Evolutionary conservation across 305 asterid genomes (phyloP).

Genomic region (Fraxinus nigra): DNA sequence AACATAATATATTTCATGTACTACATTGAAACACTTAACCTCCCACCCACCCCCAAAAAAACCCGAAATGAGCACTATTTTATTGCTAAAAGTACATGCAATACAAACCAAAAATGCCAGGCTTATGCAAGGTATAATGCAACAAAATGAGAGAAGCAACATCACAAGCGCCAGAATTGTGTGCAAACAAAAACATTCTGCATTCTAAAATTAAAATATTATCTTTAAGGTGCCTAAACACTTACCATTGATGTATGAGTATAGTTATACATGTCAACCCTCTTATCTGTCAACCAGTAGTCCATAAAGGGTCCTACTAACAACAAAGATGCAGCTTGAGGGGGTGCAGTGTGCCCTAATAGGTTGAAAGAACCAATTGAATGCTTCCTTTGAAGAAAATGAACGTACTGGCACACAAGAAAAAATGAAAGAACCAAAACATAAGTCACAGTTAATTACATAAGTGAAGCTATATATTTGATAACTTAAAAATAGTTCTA

Average conservation of each 20-base stretch:
- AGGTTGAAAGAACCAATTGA: conserved; percentile 74
- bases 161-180: background rate
- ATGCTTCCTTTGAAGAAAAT: conserved; percentile 73
- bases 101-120: background rate
- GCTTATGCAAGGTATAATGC: background rate
- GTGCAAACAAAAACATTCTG: background rate
- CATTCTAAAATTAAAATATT: background rate
- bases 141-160: background rate
- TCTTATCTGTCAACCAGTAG: conserved; percentile 65
- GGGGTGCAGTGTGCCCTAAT: conserved; percentile 85
- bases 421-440: conserved; percentile 19
- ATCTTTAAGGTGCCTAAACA: background rate
- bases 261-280: conserved; percentile 56
- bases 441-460: conserved; percentile 1
- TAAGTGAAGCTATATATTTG: conserved; percentile 1
- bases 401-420: conserved; percentile 60
- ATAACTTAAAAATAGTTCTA: background rate
- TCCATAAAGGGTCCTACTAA: conserved; percentile 61
- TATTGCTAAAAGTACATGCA: background rate
- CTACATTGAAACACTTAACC: background rate
- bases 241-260: conserved; percentile 51
- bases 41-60: background rate
- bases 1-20: background rate
- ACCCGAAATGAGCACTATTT: background rate
- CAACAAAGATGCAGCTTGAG: conserved; percentile 71